Evolutionary conservation across 768 basidiomycete species (phyloP).

Genomic region (Podaxis mareebaensis): DNA sequence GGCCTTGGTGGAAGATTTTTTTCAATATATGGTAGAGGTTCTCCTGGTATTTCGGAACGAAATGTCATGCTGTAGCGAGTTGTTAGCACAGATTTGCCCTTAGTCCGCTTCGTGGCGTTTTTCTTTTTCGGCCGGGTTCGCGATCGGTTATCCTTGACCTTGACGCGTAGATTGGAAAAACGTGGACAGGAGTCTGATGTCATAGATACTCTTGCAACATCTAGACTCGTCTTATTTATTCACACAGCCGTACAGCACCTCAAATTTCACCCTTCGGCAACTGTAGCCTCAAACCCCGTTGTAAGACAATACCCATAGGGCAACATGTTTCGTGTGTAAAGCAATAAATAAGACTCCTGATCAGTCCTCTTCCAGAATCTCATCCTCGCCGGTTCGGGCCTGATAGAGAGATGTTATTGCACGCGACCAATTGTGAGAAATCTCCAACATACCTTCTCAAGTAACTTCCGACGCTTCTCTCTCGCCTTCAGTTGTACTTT

Average conservation of each 20-base stretch:
- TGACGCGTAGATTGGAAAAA: not conserved
- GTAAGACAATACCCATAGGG: not conserved
- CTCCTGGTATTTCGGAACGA: not conserved
- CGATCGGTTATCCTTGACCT: not conserved
- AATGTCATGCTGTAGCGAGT: not conserved
- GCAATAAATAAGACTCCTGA: not conserved
- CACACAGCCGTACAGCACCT: not conserved
- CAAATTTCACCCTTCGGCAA: not conserved
- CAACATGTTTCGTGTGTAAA: not conserved
- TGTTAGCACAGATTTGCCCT: not conserved
- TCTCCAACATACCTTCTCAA: constrained; percentile 63
- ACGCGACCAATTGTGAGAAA: not conserved
- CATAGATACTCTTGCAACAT: not conserved
- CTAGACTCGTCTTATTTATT: not conserved
- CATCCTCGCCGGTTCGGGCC: constrained; percentile 72
- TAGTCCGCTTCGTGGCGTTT: not conserved
- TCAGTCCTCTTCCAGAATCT: constrained; percentile 57
- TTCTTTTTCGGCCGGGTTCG: not conserved
- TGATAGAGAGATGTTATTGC: constrained; percentile 27
- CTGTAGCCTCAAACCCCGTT: not conserved
- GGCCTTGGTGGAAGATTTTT: constrained; percentile 86
- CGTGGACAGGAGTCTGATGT: not conserved
- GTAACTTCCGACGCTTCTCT: constrained; percentile 66
- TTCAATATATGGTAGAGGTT: constrained; percentile 65
- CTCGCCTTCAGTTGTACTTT: constrained; percentile 79